These are phyloP conservation scores for Aspergillus fructus DNA, from an alignment of 2,329 filamentous ascomycete genomes.

Conservation along the genomic window DNA sequence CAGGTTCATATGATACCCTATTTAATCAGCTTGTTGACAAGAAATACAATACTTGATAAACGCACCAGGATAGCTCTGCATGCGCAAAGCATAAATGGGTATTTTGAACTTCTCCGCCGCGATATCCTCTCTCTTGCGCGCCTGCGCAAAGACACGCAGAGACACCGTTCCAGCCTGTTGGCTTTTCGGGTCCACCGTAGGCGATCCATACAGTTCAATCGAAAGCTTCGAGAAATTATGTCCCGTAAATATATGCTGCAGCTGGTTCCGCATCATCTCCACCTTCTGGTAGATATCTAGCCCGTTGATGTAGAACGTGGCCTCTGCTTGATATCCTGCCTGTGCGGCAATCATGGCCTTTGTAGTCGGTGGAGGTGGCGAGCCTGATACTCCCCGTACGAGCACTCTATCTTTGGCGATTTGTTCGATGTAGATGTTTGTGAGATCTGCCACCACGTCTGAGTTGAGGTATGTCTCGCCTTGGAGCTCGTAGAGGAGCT, in stretches of 20 bases:
- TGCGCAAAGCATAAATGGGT: not conserved
- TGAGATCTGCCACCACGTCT: not conserved
- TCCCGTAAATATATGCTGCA: no score
- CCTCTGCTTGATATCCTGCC: no score
- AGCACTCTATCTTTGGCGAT: not conserved
- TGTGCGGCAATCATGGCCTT: no score
- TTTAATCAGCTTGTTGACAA: no score
- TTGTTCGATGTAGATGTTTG: not conserved
- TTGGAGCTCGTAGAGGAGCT: constrained; percentile 2
- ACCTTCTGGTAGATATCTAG: no score
- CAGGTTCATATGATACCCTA: not conserved
- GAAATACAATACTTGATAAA: no score
- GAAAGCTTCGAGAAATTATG: not conserved
- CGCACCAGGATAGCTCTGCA: constrained; percentile 1
- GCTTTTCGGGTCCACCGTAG: not conserved
- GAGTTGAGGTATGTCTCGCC: not conserved
- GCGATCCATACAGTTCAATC: not conserved
- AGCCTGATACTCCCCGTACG: not conserved
- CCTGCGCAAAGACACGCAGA: not conserved
- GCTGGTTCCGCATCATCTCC: no score
- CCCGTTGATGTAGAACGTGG: no score
- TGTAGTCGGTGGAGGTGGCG: no score
- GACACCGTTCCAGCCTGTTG: not conserved
- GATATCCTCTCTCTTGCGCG: not conserved
- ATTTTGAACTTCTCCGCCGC: not conserved